Percentiles rank a stretch among this genome's conserved stretches.
Evolutionary conservation across 192 early-diverging fungal genomes (phyloP).

Genomic region (Backusella liffmaniae): DNA sequence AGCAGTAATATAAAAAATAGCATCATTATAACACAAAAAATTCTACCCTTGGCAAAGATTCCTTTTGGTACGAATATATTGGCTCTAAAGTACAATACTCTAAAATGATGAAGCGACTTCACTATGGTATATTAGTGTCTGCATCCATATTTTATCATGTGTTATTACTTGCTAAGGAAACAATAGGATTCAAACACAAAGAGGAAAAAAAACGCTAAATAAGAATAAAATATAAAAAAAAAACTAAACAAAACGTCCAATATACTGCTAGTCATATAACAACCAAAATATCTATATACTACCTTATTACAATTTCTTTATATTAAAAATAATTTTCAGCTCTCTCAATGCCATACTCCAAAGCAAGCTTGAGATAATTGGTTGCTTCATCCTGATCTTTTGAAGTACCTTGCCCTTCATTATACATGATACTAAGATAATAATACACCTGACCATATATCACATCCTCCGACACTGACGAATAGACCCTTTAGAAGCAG

Average conservation of each 20-base stretch:
- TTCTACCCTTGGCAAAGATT: too few species aligned
- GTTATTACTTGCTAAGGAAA: not conserved
- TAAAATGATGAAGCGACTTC: too few species aligned
- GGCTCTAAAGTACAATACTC: too few species aligned
- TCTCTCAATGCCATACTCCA: not conserved
- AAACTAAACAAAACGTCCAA: too few species aligned
- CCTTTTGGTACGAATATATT: too few species aligned
- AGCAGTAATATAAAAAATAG: too few species aligned
- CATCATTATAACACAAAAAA: too few species aligned
- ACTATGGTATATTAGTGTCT: too few species aligned
- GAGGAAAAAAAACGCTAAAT: too few species aligned
- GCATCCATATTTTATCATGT: too few species aligned
- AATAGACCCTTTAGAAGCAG: conserved; percentile 3
- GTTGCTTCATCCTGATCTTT: not conserved
- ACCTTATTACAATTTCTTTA: not conserved
- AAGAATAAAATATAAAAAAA: too few species aligned
- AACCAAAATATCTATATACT: not conserved
- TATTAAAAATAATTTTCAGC: not conserved
- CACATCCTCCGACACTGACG: conserved; percentile 11
- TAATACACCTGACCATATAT: conserved; percentile 8
- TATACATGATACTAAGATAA: conserved; percentile 1
- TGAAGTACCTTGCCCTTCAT: not conserved
- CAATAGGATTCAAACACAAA: not conserved
- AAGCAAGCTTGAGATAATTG: not conserved
- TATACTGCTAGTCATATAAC: too few species aligned